These are phyloP conservation scores for Cotoneaster glaucophyllus DNA, from an alignment of 306 rosid genomes.

Conservation along the genomic window DNA sequence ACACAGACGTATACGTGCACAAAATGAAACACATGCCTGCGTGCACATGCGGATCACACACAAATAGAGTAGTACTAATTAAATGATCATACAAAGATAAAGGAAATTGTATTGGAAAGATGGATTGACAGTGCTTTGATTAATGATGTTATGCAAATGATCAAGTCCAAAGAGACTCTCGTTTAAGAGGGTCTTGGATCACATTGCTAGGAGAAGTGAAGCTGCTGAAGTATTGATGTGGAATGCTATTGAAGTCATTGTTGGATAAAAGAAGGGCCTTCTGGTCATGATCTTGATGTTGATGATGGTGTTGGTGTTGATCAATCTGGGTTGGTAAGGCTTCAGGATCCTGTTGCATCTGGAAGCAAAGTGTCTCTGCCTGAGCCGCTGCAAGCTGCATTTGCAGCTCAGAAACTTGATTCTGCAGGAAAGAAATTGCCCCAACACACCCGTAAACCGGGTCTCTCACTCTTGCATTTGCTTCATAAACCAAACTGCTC, in stretches of 20 bases:
- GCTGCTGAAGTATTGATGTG: conserved; percentile 26
- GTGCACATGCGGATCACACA: conserved; percentile 7
- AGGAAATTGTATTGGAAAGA: conserved; percentile 8
- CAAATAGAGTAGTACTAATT: not conserved
- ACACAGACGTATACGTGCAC: not conserved
- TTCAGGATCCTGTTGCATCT: conserved; percentile 55
- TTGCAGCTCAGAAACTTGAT: conserved; percentile 61
- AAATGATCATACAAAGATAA: not conserved
- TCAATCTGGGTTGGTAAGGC: conserved; percentile 13
- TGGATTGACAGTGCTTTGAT: conserved; percentile 12
- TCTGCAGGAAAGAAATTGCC: conserved; percentile 69
- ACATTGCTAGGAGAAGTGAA: conserved; percentile 53
- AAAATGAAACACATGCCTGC: not conserved
- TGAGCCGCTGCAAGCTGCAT: conserved; percentile 72
- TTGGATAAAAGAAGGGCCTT: conserved; percentile 34
- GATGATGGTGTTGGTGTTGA: conserved; percentile 6
- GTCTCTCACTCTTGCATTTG: conserved; percentile 74
- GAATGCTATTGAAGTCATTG: conserved; percentile 27
- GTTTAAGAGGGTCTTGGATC: conserved; percentile 56
- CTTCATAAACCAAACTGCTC: conserved; percentile 69
- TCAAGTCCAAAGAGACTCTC: conserved; percentile 63
- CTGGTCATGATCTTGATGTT: conserved; percentile 32
- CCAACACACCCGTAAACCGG: conserved; percentile 86
- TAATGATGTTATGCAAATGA: not conserved
- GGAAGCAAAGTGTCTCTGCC: conserved; percentile 62